Base-by-base conservation (phyloP, 2,329 filamentous ascomycete species). In the Alternaria incomplexa region DNA sequence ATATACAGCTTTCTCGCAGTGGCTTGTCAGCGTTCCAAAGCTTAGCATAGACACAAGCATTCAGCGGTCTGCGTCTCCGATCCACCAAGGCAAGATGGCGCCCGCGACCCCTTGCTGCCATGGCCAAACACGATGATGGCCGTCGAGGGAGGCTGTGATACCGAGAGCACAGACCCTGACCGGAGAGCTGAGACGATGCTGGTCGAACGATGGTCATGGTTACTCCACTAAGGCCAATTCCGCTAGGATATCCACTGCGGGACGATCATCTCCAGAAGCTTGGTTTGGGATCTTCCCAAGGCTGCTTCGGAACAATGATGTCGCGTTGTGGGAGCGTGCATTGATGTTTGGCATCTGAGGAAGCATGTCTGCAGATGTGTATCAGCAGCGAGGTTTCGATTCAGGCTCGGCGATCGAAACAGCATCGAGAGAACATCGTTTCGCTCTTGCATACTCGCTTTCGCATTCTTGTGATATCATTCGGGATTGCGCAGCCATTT, bases 31-130 rank as follows among this genome's bases (percentile, higher is more conserved):
- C 56, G 50, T 45, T 53, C 26, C 20, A 70, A 77, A 74, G 75
- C 75, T 77, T 78, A 72, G 72, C 65, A 52, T 53, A 46, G 15
- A 59, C 58, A 66, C 68, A 78, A 78, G 76, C 76, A 70, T 74
- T 70, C 59, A 53, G 58, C 55, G 47, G 54, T 46, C 32, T 61
- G 50, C 28, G 48, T 57, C 45, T 64, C 61, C 57, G 60, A 43
- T 36, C 20, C 23, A 48, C 57, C 61, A 58, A 64, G 64, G 25
- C n/a, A 46, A 15, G 28, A 52, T 53, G 20, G 30, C 28, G 44
- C 23, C 54, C 43, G 44, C 7, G 25, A 26, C 56, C 61, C 62
- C 55, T 58, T 60, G 58, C 58, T 53, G 50, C 47, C 44, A 65
- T 67, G 65, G 63, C 64, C 58, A 69, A 67, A 63, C 61, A 56